Base-by-base conservation (phyloP, 75 land plant genomes). In the Picea glauca region DNA sequence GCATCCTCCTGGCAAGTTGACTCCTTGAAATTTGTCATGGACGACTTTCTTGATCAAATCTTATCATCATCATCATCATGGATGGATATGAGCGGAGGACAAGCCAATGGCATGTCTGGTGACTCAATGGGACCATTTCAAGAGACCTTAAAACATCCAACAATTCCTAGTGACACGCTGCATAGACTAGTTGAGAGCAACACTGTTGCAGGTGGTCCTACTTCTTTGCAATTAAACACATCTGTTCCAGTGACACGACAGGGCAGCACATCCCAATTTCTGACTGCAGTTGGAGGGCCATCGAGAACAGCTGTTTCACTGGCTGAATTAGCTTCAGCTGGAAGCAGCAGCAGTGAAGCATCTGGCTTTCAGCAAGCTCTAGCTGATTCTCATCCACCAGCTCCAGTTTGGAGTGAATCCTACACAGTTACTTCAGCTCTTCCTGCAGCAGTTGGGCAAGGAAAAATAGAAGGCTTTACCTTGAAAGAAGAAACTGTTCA, bases 401-500 rank as follows among this genome's bases (percentile, higher is more conserved):
- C 84, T 23, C 78, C 80, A 26, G 60, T 68, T 31, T 82, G 89
- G 89, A 62, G 83, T 46, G 74, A 84, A 59, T 62, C 86, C 58
- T 89, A 79, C 77, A 72, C 76, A 13, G 75, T 74, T 30, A 72
- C 72, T 12, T 35, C 83, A 0, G 30, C 78, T 62, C 77, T 76
- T 60, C 79, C 80, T 46, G 30, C 66, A 68, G 60, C 58, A 18
- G 59, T 76, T 12, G 78, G 76, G 5, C 92, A 88, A 58, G 85
- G 72, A n/a, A 86, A 83, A 23, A 30, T 75, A 1, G 81, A 85
- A 50, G 57, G 58, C 38, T 76, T 84, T 72, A 23, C 67, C 46
- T 33, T 70, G 64, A 80, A 64, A 13, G 74, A 74, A 60, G 88
- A 78, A 56, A 58, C 46, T 26, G 56, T 59, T 61, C 72, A 78